Evolutionary conservation across 495 filamentous ascomycete genomes (phyloP).

Genomic region (Hypoxylon crocopeplum): DNA sequence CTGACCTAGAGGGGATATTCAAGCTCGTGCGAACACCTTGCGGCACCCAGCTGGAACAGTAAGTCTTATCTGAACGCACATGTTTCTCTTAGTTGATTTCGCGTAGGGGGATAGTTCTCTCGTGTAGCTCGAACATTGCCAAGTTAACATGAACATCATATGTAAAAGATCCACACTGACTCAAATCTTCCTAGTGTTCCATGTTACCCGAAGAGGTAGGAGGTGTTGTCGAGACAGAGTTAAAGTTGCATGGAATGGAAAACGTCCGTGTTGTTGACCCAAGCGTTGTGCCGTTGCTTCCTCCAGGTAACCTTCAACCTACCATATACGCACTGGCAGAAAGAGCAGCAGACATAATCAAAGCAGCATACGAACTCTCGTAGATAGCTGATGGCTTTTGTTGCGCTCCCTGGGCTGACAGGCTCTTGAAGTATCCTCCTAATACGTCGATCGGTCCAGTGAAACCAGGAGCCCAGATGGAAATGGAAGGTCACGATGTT

Average conservation of each 20-base stretch:
- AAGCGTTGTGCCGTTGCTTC: constrained; percentile 57
- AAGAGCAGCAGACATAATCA: constrained; percentile 60
- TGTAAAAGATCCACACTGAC: background rate
- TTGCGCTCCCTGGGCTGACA: too few species aligned
- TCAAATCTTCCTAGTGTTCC: constrained; percentile 34
- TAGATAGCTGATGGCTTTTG: too few species aligned
- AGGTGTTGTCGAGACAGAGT: constrained; percentile 48
- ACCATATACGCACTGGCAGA: constrained; percentile 62
- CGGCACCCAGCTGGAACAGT: constrained; percentile 30
- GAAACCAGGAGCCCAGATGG: too few species aligned
- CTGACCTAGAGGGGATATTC: constrained; percentile 3
- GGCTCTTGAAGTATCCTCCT: too few species aligned
- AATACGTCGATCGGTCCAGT: too few species aligned
- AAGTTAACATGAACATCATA: too few species aligned
- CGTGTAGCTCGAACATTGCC: background rate
- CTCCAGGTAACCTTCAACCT: constrained; percentile 55
- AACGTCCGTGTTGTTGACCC: constrained; percentile 61
- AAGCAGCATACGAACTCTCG: constrained; percentile 31
- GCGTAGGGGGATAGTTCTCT: background rate
- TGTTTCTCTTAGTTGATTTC: too few species aligned
- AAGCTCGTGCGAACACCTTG: constrained; percentile 5
- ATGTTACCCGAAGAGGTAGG: constrained; percentile 46
- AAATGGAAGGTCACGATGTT: too few species aligned
- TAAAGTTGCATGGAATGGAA: constrained; percentile 55
- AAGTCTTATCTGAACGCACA: too few species aligned